These are phyloP conservation scores for Gracilaria caudata DNA, from an alignment of 23 red algal species.

Conservation along the genomic window DNA sequence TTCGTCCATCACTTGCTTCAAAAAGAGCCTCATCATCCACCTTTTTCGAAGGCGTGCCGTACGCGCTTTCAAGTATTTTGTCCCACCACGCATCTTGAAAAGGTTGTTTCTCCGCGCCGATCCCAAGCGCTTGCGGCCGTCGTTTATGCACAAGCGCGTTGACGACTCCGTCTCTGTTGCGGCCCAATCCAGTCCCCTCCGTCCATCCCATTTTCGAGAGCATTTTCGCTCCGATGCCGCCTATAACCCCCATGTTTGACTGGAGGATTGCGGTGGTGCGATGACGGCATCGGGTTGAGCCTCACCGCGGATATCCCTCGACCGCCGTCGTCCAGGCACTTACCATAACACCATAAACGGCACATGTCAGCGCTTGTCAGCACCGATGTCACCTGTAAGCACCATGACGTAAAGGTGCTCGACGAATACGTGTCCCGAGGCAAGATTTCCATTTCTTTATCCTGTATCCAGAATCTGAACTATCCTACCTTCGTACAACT, in stretches of 20 bases:
- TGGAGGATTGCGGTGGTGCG: neutral
- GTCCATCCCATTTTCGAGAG: constrained; percentile 67
- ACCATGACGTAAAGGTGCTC: no score
- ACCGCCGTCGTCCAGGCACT: no score
- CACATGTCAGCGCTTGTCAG: no score
- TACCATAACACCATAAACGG: no score
- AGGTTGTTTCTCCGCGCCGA: constrained; percentile 31
- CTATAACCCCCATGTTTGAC: constrained; percentile 13
- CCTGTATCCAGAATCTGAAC: no score
- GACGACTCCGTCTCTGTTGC: constrained; percentile 33
- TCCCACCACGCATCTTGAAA: constrained; percentile 73
- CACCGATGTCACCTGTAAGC: no score
- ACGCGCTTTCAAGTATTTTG: constrained; percentile 55
- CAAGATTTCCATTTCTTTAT: no score
- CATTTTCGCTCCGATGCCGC: constrained; percentile 57
- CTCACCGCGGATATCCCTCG: no score
- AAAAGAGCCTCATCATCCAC: constrained; percentile 37
- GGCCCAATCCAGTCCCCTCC: constrained; percentile 57
- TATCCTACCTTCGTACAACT: no score
- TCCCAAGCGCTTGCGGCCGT: constrained; percentile 9
- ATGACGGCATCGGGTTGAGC: neutral
- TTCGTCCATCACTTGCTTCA: constrained; percentile 61
- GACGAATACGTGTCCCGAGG: no score
- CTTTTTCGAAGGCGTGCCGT: constrained; percentile 18
- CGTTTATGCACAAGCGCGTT: constrained; percentile 43